phyloP scores from a whole-genome alignment of 352 stramenopile species.

The Phytophthora aleatoria region DNA sequence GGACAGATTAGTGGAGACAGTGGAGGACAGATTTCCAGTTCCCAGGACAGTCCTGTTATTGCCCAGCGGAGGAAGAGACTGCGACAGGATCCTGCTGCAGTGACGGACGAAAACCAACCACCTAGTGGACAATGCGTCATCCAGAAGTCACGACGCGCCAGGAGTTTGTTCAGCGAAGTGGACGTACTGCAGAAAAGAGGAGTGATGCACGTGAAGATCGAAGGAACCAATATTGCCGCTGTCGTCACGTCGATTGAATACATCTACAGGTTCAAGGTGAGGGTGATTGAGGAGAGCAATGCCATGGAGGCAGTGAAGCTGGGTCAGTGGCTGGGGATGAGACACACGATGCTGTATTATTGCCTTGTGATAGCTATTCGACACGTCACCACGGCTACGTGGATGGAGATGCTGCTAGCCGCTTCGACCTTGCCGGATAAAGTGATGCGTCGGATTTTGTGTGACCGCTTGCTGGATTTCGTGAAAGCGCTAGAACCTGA shows the following conservation, averaged over 20 bases:
- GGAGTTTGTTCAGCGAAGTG: slow-evolving; percentile 27
- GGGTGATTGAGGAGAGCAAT: slow-evolving; percentile 35
- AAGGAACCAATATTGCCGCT: slow-evolving; percentile 39
- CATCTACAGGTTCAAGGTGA: slow-evolving; percentile 49
- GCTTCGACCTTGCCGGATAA: slow-evolving; percentile 30
- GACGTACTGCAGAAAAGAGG: slow-evolving; percentile 12
- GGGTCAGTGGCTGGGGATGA: slow-evolving; percentile 49
- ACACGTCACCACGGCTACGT: slow-evolving; percentile 39
- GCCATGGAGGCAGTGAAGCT: slow-evolving; percentile 47
- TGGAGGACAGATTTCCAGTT: slow-evolving; percentile 1
- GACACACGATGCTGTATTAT: slow-evolving; percentile 44
- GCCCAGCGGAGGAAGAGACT: slow-evolving; percentile 27
- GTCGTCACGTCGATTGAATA: slow-evolving; percentile 65
- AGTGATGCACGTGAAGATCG: slow-evolving; percentile 51
- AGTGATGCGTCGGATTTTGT: slow-evolving; percentile 29
- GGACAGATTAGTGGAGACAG: not conserved
- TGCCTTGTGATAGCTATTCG: slow-evolving; percentile 43
- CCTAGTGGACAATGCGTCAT: slow-evolving; percentile 6
- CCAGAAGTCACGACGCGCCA: slow-evolving; percentile 16
- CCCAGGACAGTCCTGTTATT: slow-evolving; percentile 13
- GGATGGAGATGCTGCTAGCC: slow-evolving; percentile 50
- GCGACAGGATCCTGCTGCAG: slow-evolving; percentile 9
- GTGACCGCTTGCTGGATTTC: slow-evolving; percentile 29
- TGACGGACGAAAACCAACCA: slow-evolving; percentile 18
- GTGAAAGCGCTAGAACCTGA: slow-evolving; percentile 27